Base-by-base conservation (phyloP, 73 alveolate species). In the Paramecium pentaurelia region DNA sequence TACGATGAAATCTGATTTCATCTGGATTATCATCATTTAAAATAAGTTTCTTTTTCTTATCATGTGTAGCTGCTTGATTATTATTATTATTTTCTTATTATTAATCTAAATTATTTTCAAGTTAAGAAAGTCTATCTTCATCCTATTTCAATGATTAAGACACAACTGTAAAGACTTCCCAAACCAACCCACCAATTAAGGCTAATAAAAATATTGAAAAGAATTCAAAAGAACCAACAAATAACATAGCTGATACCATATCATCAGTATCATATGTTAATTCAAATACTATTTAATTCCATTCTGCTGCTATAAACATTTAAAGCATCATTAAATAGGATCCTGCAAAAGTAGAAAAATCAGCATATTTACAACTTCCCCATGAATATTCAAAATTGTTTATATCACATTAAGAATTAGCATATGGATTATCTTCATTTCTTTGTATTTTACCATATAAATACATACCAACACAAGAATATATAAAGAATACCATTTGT, bases 81-180 rank as follows among this genome's bases (percentile, higher is more conserved):
- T 40, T 40, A 40, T 54, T n/a, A 14, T 28, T 32, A 8, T 11
- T 22, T 71, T 71, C 27, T 37, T 71, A 18, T 27, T n/a, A 0
- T 34, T 34, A 49, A 12, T 8, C 12, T 34, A 71, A 2, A 25
- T 25, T 9, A 71, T 37, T 34, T 22, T 38, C 58, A 4, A 12
- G 32, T 11, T 16, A 16, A 0, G 86, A 37, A 0, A 34, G 14
- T 71, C 14, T 9, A 34, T 71, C 86, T 16, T 71, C 86, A 1
- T 18, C 59, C 11, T 60, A 22, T 30, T 60, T 60, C 49, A 75
- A 10, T 4, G 88, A 75, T 38, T 30, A 38, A 38, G 88, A 75
- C 0, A 87, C 93, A 18, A 87, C 77, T 40, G 30, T 42, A 64
- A 87, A 87, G 5, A 87, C 93, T 40, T 87, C 93, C 93, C 93